phyloP scores from a whole-genome alignment of 768 basidiomycete species.

The Calocybe cyanea region DNA sequence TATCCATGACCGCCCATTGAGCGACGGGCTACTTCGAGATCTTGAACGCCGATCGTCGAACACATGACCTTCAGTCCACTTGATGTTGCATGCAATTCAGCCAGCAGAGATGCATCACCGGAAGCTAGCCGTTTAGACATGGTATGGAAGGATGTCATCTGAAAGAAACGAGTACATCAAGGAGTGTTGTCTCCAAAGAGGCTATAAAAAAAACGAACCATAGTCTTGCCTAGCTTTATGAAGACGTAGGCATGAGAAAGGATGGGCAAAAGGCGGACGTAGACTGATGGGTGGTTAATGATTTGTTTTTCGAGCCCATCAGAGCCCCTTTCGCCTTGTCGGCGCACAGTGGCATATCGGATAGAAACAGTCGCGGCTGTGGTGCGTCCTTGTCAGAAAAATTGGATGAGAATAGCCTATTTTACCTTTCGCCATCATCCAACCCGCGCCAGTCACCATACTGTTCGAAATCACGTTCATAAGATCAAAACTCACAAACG shows the following conservation, averaged over 20 bases:
- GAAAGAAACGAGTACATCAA: slow-evolving; percentile 1
- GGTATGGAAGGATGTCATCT: slow-evolving; percentile 48
- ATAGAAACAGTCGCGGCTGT: slow-evolving; percentile 47
- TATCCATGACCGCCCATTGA: slow-evolving; percentile 79
- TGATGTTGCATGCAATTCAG: slow-evolving; percentile 68
- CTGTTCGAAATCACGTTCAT: slow-evolving; percentile 26
- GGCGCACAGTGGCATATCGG: slow-evolving; percentile 67
- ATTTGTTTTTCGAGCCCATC: slow-evolving; percentile 62
- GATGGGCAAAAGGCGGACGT: slow-evolving; percentile 69
- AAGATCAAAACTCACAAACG: neutral
- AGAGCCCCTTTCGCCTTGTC: slow-evolving; percentile 55
- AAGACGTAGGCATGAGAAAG: slow-evolving; percentile 69
- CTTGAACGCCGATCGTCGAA: slow-evolving; percentile 46
- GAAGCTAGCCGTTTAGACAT: slow-evolving; percentile 46
- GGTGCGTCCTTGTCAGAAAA: neutral
- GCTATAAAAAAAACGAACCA: slow-evolving; percentile 29
- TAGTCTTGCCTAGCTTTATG: slow-evolving; percentile 53
- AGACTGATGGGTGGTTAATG: slow-evolving; percentile 69
- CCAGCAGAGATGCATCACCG: slow-evolving; percentile 60
- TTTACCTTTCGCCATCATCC: slow-evolving; percentile 62
- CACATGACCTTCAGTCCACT: slow-evolving; percentile 66
- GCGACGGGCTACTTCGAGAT: slow-evolving; percentile 62
- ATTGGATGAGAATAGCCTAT: neutral
- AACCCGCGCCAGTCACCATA: slow-evolving; percentile 62
- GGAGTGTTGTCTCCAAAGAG: neutral